Evolutionary conservation across 1,139 yeast genomes (phyloP).

Genomic region (Hyphopichia pseudoburtonii): DNA sequence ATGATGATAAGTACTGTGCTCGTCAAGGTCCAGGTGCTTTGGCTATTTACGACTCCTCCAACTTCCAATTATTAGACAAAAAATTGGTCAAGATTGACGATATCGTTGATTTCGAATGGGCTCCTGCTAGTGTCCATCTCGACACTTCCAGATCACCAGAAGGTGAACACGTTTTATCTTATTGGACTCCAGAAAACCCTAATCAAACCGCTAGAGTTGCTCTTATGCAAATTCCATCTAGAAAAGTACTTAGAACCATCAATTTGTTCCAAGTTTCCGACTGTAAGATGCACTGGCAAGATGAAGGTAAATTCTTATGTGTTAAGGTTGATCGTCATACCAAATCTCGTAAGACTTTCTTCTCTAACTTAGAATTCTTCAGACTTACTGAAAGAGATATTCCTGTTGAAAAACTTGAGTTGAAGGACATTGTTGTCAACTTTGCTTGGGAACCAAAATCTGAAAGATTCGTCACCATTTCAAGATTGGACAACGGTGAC

Average conservation of each 20-base stretch:
- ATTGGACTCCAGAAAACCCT: conserved; percentile 94
- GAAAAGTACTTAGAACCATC: conserved; percentile 82
- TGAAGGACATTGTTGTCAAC: conserved; percentile 83
- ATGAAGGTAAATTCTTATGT: conserved; percentile 78
- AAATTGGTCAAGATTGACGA: conserved; percentile 84
- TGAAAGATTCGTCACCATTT: conserved; percentile 79
- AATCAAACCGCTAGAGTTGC: conserved; percentile 97
- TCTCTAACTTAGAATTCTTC: conserved; percentile 92
- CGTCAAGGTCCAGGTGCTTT: conserved; percentile 93
- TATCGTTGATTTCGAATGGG: conserved; percentile 90
- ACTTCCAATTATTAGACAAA: conserved; percentile 71
- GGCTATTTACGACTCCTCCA: conserved; percentile 74
- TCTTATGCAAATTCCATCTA: conserved; percentile 83
- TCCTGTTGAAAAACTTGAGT: conserved; percentile 93
- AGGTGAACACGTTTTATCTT: conserved; percentile 73
- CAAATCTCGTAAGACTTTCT: conserved; percentile 87
- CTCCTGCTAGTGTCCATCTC: conserved; percentile 81
- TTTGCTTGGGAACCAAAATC: conserved; percentile 97
- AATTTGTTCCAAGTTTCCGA: conserved; percentile 93
- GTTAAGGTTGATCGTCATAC: conserved; percentile 97
- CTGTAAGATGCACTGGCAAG: conserved; percentile 94
- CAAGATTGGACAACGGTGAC: conserved; percentile 61
- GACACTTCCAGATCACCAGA: conserved; percentile 52
- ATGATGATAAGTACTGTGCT: conserved; percentile 91
- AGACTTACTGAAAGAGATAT: conserved; percentile 83